Evolutionary conservation across 2,329 filamentous ascomycete species (phyloP).

Genomic region (Cercospora sp.): DNA sequence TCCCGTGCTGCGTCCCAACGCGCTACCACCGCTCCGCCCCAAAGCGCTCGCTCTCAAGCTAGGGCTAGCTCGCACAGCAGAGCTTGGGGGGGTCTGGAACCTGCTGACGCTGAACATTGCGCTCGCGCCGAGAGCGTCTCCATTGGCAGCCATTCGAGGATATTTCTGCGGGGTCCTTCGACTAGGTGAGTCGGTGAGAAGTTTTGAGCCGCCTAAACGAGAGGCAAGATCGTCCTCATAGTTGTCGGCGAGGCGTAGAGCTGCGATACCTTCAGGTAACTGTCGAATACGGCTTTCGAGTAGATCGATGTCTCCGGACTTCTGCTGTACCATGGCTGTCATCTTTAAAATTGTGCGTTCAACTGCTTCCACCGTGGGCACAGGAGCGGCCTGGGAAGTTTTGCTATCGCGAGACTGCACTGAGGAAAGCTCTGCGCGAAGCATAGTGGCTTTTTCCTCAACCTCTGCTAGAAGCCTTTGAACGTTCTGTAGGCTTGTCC

Average conservation of each 20-base stretch:
- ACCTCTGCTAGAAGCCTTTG: conserved; percentile 73
- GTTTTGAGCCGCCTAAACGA: conserved; percentile 32
- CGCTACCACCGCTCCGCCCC: conserved; percentile 30
- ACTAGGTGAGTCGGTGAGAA: conserved; percentile 35
- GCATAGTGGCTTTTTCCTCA: conserved; percentile 75
- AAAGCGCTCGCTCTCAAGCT: conserved; percentile 35
- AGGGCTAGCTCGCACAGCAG: conserved; percentile 10
- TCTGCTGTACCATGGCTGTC: conserved; percentile 88
- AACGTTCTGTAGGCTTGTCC: conserved; percentile 71
- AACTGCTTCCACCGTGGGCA: conserved; percentile 88
- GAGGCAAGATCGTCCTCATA: conserved; percentile 39
- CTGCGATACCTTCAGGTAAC: conserved; percentile 46
- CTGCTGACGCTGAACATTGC: conserved; percentile 37
- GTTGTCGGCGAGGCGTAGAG: conserved; percentile 34
- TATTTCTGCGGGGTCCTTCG: conserved; percentile 40
- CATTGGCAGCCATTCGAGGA: conserved; percentile 33
- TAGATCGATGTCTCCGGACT: conserved; percentile 85
- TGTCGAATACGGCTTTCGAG: conserved; percentile 83
- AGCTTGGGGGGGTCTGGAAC: conserved; percentile 34
- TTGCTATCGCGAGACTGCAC: conserved; percentile 31
- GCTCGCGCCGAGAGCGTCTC: conserved; percentile 39
- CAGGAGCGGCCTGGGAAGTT: conserved; percentile 43
- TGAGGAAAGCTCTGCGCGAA: conserved; percentile 74
- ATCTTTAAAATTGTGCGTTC: conserved; percentile 89
- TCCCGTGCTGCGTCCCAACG: conserved; percentile 31